Percentiles rank a stretch among this genome's conserved stretches.
Evolutionary conservation across 106 monocot species (phyloP).

Genomic region (Alisma plantagoaquatica): DNA sequence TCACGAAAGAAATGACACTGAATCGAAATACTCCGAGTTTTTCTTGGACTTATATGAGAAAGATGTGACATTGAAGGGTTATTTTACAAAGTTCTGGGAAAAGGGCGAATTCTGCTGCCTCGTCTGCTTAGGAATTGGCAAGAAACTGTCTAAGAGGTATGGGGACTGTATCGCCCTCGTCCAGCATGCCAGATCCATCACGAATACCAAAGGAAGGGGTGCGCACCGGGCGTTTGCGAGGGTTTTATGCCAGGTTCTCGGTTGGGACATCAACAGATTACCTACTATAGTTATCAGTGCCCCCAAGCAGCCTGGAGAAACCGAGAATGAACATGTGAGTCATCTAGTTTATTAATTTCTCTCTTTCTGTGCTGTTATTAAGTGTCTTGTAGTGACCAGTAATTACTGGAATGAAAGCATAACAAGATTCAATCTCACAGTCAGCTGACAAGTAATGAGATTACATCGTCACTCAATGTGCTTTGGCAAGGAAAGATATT

Average conservation of each 20-base stretch:
- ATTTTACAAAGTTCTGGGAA: slow-evolving; percentile 37
- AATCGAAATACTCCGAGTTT: slow-evolving; percentile 17
- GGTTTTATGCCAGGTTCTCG: slow-evolving; percentile 50
- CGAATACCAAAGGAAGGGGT: slow-evolving; percentile 24
- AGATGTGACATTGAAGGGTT: slow-evolving; percentile 29
- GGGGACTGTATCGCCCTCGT: slow-evolving; percentile 29
- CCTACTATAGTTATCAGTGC: slow-evolving; percentile 45
- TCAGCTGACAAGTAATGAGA: too few relatives aligned
- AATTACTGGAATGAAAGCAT: too few relatives aligned
- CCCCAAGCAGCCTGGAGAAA: too few relatives aligned
- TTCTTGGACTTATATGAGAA: slow-evolving; percentile 34
- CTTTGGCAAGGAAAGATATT: too few relatives aligned
- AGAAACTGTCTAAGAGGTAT: slow-evolving; percentile 36
- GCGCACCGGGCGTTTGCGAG: slow-evolving; percentile 49
- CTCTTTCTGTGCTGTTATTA: too few relatives aligned
- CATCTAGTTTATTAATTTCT: too few relatives aligned
- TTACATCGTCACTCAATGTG: too few relatives aligned
- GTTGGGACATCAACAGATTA: slow-evolving; percentile 45
- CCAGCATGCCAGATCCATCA: slow-evolving; percentile 43
- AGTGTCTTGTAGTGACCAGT: too few relatives aligned
- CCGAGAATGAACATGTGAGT: too few relatives aligned
- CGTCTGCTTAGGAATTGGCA: slow-evolving; percentile 33
- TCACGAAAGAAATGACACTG: slow-evolving; percentile 4
- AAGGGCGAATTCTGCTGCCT: slow-evolving; percentile 57
- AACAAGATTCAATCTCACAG: too few relatives aligned